Evolutionary conservation across 2,329 filamentous ascomycete genomes (phyloP), one percentile per base, ranked within the genome.

Genomic region (Fusarium sp.): DNA sequence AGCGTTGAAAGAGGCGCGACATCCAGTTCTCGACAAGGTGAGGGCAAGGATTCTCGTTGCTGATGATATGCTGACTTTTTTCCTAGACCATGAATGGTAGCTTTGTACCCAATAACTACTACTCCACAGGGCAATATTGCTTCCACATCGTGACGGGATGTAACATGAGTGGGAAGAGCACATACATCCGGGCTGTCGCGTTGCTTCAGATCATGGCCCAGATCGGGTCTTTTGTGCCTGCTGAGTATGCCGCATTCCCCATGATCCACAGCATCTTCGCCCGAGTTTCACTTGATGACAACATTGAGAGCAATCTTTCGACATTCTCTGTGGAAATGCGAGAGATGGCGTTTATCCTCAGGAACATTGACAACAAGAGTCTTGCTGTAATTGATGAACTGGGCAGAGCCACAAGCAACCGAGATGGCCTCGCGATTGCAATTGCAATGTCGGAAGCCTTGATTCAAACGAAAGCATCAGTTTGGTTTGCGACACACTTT

Each of bases 81-180:
- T 1, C 4, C 14, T 53, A 88, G 83, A 88, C 91, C 4, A 89
- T 93, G 71, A 82, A 84, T 2, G 87, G 87, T 48, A 89, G 88
- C 26, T 97, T 93, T 77, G 85, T 98, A 6, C 93, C 96, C 0
- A 98, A 98, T 70, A 95, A 98, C 76, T 93, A 95, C 32, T 98
- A 95, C 75, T 92, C 93, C 5, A 92, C 91, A 0, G 87, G 92
- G 37, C 90, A 95, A 66, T 90, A 90, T 38, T 90, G 95, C 3
- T 97, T 98, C 76, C 95, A 98, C 72, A 92, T 98, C 67, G 91
- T 99, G 69, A 98, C 95, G 0, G 95, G 96, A 6, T 97, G 93
- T 79, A 99, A 99, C 75, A 99, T 99, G 96, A 97, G 94, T 74
- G 96, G 95, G 2, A 99, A 98, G 80, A 97, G 93, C 70, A 99